Base-by-base conservation (phyloP, 805 yeast species). In the Saturnispora dispora region DNA sequence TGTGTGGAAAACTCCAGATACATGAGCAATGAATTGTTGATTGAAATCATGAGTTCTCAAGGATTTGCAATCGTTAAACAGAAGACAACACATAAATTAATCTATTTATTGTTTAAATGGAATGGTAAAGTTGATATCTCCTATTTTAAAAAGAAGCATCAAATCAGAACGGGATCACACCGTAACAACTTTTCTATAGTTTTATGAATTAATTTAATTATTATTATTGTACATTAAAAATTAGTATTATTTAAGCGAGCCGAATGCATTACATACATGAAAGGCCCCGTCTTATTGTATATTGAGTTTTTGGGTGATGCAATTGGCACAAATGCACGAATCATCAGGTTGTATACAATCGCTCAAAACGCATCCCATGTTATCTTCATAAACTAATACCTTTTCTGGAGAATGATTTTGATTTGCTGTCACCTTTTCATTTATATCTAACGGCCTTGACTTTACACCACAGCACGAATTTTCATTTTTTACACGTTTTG, bases 1-100 rank as follows among this genome's bases (percentile, higher is more conserved):
- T 91, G 99, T 63, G 71, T 88, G 1, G 64, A 70, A 8, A 90
- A 91, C 63, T 89, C 97, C 0, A 72, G 98, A 44, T 91, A 90
- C 63, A 79, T 83, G 64, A 35, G 32, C 5, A 44, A 53, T 20
- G 43, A 52, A 28, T 6, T 37, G 4, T 33, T 53, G 7, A 33
- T 44, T n/a, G 20, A 37, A 5, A 74, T 89, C 11, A 75, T 84
- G 78, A 33, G 53, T 0, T 58, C 71, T 7, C 66, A 88, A n/a
- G 96, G 96, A 0, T 88, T 80, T 55, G 54, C 52, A 7, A 54
- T 70, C 35, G 47, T 73, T 4, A 61, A 70, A 45, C 70, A 73
- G 52, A 78, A 84, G 55, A 79, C 78, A 50, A 81, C 96, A 0
- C 72, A 75, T 47, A 89, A 89, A 60, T 72, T 89, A 13, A 83